Evolutionary conservation across 163 green algal species (phyloP).

Genomic region (Scenedesmus sp.): DNA sequence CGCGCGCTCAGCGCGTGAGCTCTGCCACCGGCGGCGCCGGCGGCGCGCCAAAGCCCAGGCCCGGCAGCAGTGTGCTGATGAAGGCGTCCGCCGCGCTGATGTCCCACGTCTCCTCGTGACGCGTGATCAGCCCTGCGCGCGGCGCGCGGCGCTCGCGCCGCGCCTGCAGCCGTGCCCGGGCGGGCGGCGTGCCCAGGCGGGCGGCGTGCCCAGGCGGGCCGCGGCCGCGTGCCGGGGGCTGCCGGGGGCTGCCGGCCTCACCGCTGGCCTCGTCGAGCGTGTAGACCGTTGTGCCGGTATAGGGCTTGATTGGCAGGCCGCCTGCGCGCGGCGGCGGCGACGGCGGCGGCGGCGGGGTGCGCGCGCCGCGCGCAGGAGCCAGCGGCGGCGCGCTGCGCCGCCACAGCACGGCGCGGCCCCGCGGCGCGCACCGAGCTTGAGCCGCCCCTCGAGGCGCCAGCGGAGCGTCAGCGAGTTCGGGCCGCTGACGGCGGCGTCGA

Average conservation of each 20-base stretch:
- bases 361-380: too few species aligned
- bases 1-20: too few species aligned
- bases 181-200: too few species aligned
- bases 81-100: conserved; percentile 67
- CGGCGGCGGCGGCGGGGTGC: not conserved
- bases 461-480: conserved; percentile 46
- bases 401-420: not conserved
- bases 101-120: conserved; percentile 67
- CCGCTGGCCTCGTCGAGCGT: conserved; percentile 7
- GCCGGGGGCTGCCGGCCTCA: too few species aligned
- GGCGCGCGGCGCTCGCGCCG: too few species aligned
- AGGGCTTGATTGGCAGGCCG: conserved; percentile 64
- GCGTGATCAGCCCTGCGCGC: conserved; percentile 46
- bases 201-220: not conserved
- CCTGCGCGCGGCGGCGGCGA: conserved; percentile 13
- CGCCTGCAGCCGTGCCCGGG: conserved; percentile 13
- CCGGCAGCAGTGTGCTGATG: conserved; percentile 56
- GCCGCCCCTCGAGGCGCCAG: conserved; percentile 60
- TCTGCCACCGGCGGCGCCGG: conserved; percentile 64
- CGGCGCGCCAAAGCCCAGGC: conserved; percentile 58
- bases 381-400: too few species aligned
- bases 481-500: conserved; percentile 44
- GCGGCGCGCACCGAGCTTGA: conserved; percentile 51
- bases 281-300: conserved; percentile 53
- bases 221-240: too few species aligned